phyloP scores from a whole-genome alignment of 176 grass and related monocot species.

The Puya raimondii region DNA sequence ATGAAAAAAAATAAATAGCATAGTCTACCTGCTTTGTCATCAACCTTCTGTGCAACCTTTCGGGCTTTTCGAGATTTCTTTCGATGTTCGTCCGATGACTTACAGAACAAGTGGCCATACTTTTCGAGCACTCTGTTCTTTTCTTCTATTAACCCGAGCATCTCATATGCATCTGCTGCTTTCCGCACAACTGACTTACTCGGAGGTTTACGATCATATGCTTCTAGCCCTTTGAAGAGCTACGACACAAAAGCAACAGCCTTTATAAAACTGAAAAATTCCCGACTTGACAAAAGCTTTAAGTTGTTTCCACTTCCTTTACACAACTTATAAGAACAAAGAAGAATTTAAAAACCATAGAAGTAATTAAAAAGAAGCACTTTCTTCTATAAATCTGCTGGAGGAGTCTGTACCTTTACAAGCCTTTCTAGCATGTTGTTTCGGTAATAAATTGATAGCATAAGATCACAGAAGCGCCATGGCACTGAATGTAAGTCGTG shows the following conservation, averaged over 20 bases:
- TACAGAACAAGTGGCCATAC: constrained; percentile 48
- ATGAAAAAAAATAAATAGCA: constrained; percentile 3
- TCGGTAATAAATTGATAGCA: constrained; percentile 81
- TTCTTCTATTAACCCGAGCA: constrained; percentile 64
- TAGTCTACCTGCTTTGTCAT: constrained; percentile 15
- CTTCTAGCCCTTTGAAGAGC: constrained; percentile 69
- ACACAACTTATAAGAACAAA: neutral
- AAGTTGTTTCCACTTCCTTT: neutral
- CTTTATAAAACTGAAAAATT: constrained; percentile 3
- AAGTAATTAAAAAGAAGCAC: neutral
- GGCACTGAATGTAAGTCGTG: constrained; percentile 67
- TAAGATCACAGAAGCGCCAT: constrained; percentile 71
- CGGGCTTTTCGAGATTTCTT: constrained; percentile 29
- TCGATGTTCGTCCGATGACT: constrained; percentile 27
- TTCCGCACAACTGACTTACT: constrained; percentile 60
- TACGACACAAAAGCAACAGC: constrained; percentile 15
- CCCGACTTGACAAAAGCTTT: neutral
- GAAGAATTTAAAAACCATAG: neutral
- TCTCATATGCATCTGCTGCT: constrained; percentile 76
- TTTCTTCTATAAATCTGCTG: neutral
- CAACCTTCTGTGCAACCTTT: constrained; percentile 17
- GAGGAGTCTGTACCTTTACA: constrained; percentile 39
- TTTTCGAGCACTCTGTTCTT: constrained; percentile 56
- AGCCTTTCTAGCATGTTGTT: constrained; percentile 82
- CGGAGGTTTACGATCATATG: constrained; percentile 49